Percentiles rank a stretch among this genome's conserved stretches.
phyloP scores from a whole-genome alignment of 768 basidiomycete genomes.

The Mycena haematopus region DNA sequence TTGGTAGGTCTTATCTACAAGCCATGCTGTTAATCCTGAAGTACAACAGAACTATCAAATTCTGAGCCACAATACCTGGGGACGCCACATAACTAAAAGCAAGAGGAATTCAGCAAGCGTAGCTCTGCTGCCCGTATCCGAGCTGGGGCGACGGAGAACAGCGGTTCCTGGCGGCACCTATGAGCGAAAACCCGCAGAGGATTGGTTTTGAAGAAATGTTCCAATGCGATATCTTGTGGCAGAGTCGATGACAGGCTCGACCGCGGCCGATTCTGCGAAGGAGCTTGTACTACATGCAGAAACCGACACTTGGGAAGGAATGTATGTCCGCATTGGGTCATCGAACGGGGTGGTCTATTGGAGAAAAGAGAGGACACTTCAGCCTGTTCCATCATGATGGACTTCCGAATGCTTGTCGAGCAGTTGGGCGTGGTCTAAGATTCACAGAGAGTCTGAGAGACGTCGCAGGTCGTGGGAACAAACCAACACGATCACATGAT shows the following conservation, averaged over 20 bases:
- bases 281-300: slow-evolving; percentile 12
- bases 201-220: slow-evolving; percentile 2
- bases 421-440: too few relatives aligned
- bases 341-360: slow-evolving; percentile 11
- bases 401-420: too few relatives aligned
- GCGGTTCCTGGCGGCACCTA: neutral
- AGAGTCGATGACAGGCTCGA: slow-evolving; percentile 1
- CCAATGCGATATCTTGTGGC: slow-evolving; percentile 4
- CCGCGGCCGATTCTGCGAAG: neutral
- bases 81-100: neutral
- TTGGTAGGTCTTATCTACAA: slow-evolving; percentile 17
- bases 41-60: slow-evolving; percentile 28
- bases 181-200: slow-evolving; percentile 1
- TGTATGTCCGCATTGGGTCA: slow-evolving; percentile 14
- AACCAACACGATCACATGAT: slow-evolving; percentile 4
- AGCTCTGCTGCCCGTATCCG: slow-evolving; percentile 5
- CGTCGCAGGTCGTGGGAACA: neutral
- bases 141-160: too few relatives aligned
- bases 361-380: too few relatives aligned
- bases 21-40: slow-evolving; percentile 11
- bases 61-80: slow-evolving; percentile 34
- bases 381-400: too few relatives aligned
- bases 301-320: slow-evolving; percentile 10
- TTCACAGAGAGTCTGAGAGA: too few relatives aligned
- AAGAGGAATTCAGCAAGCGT: slow-evolving; percentile 1